phyloP scores from a whole-genome alignment of 78 protist species.

The Dictyostelium brefeldianum region DNA sequence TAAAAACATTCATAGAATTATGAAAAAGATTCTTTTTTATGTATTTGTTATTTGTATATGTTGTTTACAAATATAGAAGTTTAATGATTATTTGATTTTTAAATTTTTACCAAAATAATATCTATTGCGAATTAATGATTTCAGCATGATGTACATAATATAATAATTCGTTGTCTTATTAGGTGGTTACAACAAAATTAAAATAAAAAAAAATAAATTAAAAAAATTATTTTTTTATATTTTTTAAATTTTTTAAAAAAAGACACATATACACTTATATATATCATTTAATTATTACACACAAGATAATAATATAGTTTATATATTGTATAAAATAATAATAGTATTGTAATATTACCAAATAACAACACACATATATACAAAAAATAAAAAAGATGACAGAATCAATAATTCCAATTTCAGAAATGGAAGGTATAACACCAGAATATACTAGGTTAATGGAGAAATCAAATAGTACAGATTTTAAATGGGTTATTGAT shows the following conservation, averaged over 20 bases:
- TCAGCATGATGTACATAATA: no score
- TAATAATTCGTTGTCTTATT: no score
- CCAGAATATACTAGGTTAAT: constrained; percentile 22
- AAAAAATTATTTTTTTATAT: not conserved
- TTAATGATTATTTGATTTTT: no score
- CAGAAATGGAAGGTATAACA: constrained; percentile 56
- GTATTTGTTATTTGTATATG: no score
- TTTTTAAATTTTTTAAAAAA: not conserved
- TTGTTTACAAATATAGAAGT: no score
- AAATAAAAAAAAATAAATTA: not conserved
- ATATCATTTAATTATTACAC: not conserved
- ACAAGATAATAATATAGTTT: not conserved
- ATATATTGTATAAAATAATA: not conserved
- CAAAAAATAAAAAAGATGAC: not conserved
- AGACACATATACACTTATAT: not conserved
- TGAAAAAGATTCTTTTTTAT: no score
- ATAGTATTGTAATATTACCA: no score
- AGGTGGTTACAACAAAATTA: no score
- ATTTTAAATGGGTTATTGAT: constrained; percentile 8
- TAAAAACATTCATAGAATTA: no score
- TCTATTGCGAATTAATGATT: no score
- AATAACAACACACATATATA: not conserved
- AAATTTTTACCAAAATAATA: no score
- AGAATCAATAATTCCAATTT: constrained; percentile 7
- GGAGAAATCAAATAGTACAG: constrained; percentile 12